Percentiles rank a stretch among this genome's conserved stretches.
Conservation (phyloP, 78 protist genomes). For the Dictyostelium firmibasis region DNA sequence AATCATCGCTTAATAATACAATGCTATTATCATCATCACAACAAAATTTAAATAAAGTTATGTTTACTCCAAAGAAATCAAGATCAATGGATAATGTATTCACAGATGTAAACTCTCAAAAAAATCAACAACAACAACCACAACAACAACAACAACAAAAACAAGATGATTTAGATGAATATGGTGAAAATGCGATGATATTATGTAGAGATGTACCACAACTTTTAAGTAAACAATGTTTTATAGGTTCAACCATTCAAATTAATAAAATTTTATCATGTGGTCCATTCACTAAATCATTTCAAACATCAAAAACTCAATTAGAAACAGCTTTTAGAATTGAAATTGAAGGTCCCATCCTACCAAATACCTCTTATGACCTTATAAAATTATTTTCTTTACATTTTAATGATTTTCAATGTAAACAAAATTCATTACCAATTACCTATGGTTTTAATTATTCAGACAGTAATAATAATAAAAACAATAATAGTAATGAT, state of each 20-base stretch:
- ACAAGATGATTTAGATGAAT: background rate
- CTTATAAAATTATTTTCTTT: background rate
- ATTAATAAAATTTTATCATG: background rate
- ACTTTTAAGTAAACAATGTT: conserved; percentile 15
- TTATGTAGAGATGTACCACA: conserved; percentile 41
- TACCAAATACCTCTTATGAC: conserved; percentile 13
- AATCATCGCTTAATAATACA: background rate
- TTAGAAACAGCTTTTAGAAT: conserved; percentile 16
- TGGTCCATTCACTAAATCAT: conserved; percentile 23
- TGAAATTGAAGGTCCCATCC: conserved; percentile 56
- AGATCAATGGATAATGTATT: conserved; percentile 2
- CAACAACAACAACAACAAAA: background rate
- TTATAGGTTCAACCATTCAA: conserved; percentile 12
- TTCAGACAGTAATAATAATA: too few relatives aligned
- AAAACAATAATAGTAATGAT: background rate
- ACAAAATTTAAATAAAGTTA: background rate
- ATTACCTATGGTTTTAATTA: conserved; percentile 48
- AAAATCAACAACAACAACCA: background rate
- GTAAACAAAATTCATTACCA: conserved; percentile 11
- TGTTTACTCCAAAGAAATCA: conserved; percentile 26
- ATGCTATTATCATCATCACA: background rate
- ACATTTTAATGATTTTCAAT: background rate
- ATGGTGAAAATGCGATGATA: background rate
- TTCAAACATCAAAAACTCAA: background rate
- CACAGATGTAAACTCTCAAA: background rate